A percentile compares a stretch with the other conserved stretches of the same genome.
Evolutionary conservation across 129 eudicot genomes (phyloP).

Genomic region (Flaveria linearis): DNA sequence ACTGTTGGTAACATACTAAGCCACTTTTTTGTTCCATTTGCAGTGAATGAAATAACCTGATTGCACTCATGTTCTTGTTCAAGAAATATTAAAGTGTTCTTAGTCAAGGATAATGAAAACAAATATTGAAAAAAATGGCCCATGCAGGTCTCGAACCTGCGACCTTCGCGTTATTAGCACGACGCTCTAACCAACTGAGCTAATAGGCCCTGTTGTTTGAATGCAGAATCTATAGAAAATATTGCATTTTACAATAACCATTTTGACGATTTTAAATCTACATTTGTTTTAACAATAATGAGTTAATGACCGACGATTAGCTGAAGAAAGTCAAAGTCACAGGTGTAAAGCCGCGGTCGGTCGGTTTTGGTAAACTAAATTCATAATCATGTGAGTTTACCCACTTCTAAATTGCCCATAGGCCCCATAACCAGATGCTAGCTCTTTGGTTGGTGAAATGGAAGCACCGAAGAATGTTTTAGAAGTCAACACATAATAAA

Average conservation of each 20-base stretch:
- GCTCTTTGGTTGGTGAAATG: not conserved
- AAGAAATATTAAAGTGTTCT: too few species aligned
- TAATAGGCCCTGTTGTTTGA: constrained; percentile 40
- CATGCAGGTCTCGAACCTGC: constrained; percentile 92
- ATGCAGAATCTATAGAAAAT: not conserved
- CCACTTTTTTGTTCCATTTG: too few species aligned
- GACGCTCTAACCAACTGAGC: constrained; percentile 97
- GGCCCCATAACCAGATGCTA: too few species aligned
- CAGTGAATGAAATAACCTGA: too few species aligned
- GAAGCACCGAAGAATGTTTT: not conserved
- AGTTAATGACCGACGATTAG: not conserved
- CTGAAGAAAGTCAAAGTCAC: not conserved
- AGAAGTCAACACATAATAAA: not conserved
- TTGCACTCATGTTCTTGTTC: too few species aligned
- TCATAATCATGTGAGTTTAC: too few species aligned
- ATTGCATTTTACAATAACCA: too few species aligned
- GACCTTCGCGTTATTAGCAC: constrained; percentile 87
- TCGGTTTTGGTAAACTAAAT: not conserved
- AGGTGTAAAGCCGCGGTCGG: not conserved
- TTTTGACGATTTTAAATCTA: not conserved
- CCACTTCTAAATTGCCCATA: too few species aligned
- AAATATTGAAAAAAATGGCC: constrained; percentile 38
- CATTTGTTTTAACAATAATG: not conserved
- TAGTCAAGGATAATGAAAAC: too few species aligned
- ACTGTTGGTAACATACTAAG: too few species aligned